These are phyloP conservation scores for Epichloe brachyelytri DNA, from an alignment of 2,329 filamentous ascomycete species.

Conservation along the genomic window DNA sequence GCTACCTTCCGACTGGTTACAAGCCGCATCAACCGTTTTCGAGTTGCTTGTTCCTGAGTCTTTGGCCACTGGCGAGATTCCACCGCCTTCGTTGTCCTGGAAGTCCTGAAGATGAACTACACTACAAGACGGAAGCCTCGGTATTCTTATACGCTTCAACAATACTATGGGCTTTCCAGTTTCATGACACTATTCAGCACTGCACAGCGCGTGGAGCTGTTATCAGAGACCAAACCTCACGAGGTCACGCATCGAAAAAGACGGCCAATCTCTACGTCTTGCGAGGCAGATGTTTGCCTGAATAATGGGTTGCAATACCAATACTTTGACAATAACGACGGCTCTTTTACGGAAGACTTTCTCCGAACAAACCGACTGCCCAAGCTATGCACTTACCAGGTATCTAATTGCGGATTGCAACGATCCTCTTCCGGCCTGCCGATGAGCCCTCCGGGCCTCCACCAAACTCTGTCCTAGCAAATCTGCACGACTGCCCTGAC, in stretches of 20 bases:
- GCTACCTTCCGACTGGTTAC: constrained; percentile 21
- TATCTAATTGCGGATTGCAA: constrained; percentile 9
- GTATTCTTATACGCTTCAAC: constrained; percentile 2
- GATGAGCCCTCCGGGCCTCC: constrained; percentile 3
- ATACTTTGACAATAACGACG: constrained; percentile 7
- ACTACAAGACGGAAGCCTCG: background rate
- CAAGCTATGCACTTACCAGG: constrained; percentile 7
- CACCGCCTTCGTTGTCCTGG: constrained; percentile 27
- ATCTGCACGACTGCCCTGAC: constrained; percentile 31
- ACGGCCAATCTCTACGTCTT: background rate
- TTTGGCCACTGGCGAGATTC: constrained; percentile 35
- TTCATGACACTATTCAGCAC: background rate
- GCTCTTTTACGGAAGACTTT: constrained; percentile 1
- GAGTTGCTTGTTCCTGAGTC: constrained; percentile 32
- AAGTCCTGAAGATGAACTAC: constrained; percentile 20
- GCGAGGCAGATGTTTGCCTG: constrained; percentile 10
- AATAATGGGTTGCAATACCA: constrained; percentile 12
- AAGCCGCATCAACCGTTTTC: constrained; percentile 37
- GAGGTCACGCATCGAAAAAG: constrained; percentile 5
- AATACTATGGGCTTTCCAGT: constrained; percentile 2
- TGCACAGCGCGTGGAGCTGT: constrained; percentile 7
- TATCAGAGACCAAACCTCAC: constrained; percentile 12
- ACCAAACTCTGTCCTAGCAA: constrained; percentile 40
- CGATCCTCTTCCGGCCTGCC: constrained; percentile 8
- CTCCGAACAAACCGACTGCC: background rate